These are phyloP conservation scores for Alnus glutinosa DNA, from an alignment of 306 rosid species.

Conservation along the genomic window DNA sequence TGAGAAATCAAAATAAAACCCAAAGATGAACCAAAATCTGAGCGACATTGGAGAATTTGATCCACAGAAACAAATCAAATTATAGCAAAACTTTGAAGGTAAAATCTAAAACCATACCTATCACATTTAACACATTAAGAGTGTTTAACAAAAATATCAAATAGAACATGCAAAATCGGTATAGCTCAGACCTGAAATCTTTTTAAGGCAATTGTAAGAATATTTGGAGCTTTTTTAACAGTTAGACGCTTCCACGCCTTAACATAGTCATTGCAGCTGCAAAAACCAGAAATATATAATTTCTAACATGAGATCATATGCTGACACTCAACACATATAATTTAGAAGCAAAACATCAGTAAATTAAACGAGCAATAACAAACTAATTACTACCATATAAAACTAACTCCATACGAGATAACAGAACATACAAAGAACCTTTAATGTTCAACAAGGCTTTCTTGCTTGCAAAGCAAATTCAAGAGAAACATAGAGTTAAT, in stretches of 20 bases:
- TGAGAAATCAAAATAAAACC: slow-evolving; percentile 2
- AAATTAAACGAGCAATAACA: slow-evolving; percentile 3
- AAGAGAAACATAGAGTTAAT: neutral
- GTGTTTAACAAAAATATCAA: slow-evolving; percentile 21
- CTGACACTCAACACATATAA: neutral
- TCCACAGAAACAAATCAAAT: neutral
- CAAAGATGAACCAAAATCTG: slow-evolving; percentile 7
- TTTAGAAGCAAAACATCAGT: slow-evolving; percentile 12
- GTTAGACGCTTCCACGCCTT: slow-evolving; percentile 90
- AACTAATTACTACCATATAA: slow-evolving; percentile 13
- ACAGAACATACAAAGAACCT: neutral
- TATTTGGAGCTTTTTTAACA: slow-evolving; percentile 82
- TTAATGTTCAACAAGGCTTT: neutral
- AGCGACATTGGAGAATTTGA: slow-evolving; percentile 1
- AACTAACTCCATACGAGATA: too few relatives aligned
- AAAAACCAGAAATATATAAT: slow-evolving; percentile 31
- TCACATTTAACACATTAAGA: neutral
- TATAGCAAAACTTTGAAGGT: slow-evolving; percentile 7
- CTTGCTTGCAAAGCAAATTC: neutral
- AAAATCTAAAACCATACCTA: slow-evolving; percentile 6
- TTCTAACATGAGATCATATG: slow-evolving; percentile 16
- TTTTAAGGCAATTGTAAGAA: slow-evolving; percentile 89
- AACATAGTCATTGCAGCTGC: slow-evolving; percentile 97
- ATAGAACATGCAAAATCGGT: slow-evolving; percentile 17
- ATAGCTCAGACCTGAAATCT: slow-evolving; percentile 86